Evolutionary conservation across 768 basidiomycete genomes (phyloP).

Genomic region (Cystobasidium ongulense): DNA sequence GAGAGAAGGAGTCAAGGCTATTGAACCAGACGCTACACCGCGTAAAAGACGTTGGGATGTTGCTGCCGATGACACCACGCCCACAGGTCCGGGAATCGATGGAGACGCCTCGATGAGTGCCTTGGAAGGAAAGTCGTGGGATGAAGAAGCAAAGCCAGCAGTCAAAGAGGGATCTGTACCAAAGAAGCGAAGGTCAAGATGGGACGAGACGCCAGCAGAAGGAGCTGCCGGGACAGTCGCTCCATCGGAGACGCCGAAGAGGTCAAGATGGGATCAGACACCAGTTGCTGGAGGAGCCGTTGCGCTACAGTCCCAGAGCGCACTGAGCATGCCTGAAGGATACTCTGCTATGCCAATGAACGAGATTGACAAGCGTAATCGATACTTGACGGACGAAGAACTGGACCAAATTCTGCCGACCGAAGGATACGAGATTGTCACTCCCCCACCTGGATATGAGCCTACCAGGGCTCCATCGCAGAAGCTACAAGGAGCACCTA

Average conservation of each 20-base stretch:
- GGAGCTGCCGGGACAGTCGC: slow-evolving; percentile 42
- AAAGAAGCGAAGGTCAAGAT: slow-evolving; percentile 88
- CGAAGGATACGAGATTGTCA: slow-evolving; percentile 80
- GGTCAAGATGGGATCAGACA: slow-evolving; percentile 95
- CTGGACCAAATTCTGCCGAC: slow-evolving; percentile 79
- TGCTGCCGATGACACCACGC: slow-evolving; percentile 36
- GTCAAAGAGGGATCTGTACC: slow-evolving; percentile 56
- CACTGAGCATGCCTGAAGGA: slow-evolving; percentile 35
- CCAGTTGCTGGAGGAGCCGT: slow-evolving; percentile 60
- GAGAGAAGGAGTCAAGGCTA: slow-evolving; percentile 56
- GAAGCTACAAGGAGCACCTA: slow-evolving; percentile 52
- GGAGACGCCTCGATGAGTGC: slow-evolving; percentile 57
- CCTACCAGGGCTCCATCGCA: slow-evolving; percentile 57
- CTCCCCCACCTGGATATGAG: slow-evolving; percentile 87
- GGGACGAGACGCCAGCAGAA: slow-evolving; percentile 83
- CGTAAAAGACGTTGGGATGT: slow-evolving; percentile 76
- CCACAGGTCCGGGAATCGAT: slow-evolving; percentile 49
- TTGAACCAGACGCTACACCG: slow-evolving; percentile 56
- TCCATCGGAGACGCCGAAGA: slow-evolving; percentile 65
- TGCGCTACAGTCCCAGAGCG: slow-evolving; percentile 18
- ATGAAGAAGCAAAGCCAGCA: slow-evolving; percentile 51
- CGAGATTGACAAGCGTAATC: slow-evolving; percentile 89
- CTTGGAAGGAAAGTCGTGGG: slow-evolving; percentile 53
- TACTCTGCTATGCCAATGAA: slow-evolving; percentile 42
- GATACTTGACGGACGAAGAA: slow-evolving; percentile 93